phyloP scores from a whole-genome alignment of 192 early-diverging fungal species.

The Phycomyces blakesleeanus region DNA sequence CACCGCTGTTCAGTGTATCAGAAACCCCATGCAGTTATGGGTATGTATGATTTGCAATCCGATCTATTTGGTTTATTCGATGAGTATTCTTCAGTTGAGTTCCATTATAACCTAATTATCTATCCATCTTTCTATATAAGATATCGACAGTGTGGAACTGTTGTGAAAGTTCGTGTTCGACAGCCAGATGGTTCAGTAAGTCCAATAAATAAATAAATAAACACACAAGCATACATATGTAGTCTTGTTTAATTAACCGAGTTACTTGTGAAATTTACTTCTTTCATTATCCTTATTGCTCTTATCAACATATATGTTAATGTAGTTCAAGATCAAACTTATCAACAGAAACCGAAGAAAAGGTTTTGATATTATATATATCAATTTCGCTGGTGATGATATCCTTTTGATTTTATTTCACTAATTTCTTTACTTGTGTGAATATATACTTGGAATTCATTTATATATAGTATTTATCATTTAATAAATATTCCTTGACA shows the following conservation, averaged over 20 bases:
- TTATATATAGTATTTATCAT: too few species aligned
- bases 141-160: slow-evolving; percentile 48
- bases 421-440: too few species aligned
- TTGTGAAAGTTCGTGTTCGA: slow-evolving; percentile 44
- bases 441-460: too few species aligned
- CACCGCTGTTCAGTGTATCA: slow-evolving; percentile 50
- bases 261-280: too few species aligned
- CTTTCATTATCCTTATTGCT: too few species aligned
- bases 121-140: slow-evolving; percentile 25
- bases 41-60: slow-evolving; percentile 26
- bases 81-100: too few species aligned
- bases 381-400: slow-evolving; percentile 26
- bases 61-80: too few species aligned
- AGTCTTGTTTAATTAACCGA: background rate
- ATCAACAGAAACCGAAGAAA: slow-evolving; percentile 25
- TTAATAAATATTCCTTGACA: too few species aligned
- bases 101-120: background rate
- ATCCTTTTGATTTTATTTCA: too few species aligned
- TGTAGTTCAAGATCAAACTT: slow-evolving; percentile 19
- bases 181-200: slow-evolving; percentile 40
- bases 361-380: slow-evolving; percentile 11
- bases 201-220: background rate
- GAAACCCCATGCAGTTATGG: slow-evolving; percentile 54
- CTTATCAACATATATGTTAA: background rate
- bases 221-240: background rate